A percentile compares a stretch with the other conserved stretches of the same genome.
Conservation (phyloP, 805 yeast genomes). For the Starmerella floricola region DNA sequence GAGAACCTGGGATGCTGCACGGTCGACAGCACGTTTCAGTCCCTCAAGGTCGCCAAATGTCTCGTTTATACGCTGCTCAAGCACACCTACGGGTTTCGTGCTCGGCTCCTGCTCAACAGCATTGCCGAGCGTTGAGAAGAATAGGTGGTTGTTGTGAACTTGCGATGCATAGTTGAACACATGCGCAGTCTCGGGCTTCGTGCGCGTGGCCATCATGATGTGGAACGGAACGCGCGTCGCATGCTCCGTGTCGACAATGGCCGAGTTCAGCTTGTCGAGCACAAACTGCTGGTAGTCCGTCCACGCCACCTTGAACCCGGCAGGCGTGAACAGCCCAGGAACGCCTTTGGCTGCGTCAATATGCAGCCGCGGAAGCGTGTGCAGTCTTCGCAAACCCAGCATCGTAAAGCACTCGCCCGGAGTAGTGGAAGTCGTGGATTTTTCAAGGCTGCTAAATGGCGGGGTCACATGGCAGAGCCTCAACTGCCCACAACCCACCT, state of each 20-base stretch:
- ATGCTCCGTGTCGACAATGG: slow-evolving; percentile 66
- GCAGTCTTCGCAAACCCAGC: slow-evolving; percentile 32
- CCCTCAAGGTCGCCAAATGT: slow-evolving; percentile 70
- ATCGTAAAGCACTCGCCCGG: slow-evolving; percentile 2
- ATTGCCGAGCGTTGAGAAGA: slow-evolving; percentile 33
- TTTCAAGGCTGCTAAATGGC: not conserved
- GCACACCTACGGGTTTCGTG: slow-evolving; percentile 18
- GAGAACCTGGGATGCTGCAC: slow-evolving; percentile 56
- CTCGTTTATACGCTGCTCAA: slow-evolving; percentile 36
- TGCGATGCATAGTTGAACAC: slow-evolving; percentile 84
- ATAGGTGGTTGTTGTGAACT: slow-evolving; percentile 83
- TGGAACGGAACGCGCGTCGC: slow-evolving; percentile 69
- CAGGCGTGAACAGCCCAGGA: slow-evolving; percentile 48
- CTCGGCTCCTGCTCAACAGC: slow-evolving; percentile 35
- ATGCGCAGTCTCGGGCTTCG: slow-evolving; percentile 51
- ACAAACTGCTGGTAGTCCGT: slow-evolving; percentile 56
- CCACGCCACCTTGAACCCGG: slow-evolving; percentile 71
- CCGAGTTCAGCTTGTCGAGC: slow-evolving; percentile 41
- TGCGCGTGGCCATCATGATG: slow-evolving; percentile 49
- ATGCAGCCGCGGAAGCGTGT: slow-evolving; percentile 49
- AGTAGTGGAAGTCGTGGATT: not conserved
- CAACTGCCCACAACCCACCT: not conserved
- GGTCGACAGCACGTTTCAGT: slow-evolving; percentile 55
- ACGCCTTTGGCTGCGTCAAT: slow-evolving; percentile 40
- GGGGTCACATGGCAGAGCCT: no score